phyloP scores from a whole-genome alignment of 1,284 basidiomycete species.

The Naganishia liquefaciens region DNA sequence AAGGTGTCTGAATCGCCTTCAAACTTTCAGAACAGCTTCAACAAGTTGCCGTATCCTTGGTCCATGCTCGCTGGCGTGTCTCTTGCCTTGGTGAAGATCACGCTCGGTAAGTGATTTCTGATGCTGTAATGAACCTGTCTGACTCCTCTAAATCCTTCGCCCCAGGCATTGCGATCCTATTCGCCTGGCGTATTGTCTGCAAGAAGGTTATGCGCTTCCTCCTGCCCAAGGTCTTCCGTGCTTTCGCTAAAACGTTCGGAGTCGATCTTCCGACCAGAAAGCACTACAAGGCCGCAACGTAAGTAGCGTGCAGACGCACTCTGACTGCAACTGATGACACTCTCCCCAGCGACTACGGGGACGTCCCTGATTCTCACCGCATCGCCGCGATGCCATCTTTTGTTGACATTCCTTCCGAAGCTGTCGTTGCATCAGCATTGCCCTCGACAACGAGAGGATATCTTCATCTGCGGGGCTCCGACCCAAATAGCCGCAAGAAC shows the following conservation, averaged over 20 bases:
- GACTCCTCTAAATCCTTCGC: background rate
- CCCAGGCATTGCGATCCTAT: conserved; percentile 61
- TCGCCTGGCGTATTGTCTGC: conserved; percentile 79
- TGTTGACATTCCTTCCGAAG: conserved; percentile 66
- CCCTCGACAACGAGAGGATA: conserved; percentile 20
- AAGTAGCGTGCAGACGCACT: conserved; percentile 32
- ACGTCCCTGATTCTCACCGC: conserved; percentile 63
- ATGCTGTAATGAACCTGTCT: background rate
- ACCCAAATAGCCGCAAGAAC: background rate
- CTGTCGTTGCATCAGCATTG: conserved; percentile 32
- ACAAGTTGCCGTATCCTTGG: conserved; percentile 22
- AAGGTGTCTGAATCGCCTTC: background rate
- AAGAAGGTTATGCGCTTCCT: conserved; percentile 71
- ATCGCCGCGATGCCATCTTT: conserved; percentile 79
- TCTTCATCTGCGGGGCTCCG: conserved; percentile 15
- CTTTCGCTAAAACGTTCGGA: conserved; percentile 59
- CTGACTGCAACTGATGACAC: conserved; percentile 8
- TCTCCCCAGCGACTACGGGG: conserved; percentile 61
- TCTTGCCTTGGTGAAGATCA: conserved; percentile 64
- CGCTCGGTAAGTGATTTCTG: conserved; percentile 56
- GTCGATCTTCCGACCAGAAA: conserved; percentile 69
- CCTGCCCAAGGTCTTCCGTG: conserved; percentile 78
- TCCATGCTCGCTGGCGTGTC: conserved; percentile 2
- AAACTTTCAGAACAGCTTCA: background rate
- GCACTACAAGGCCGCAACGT: conserved; percentile 84